Evolutionary conservation across 176 grass and related monocot species (phyloP), one percentile per base, ranked within the genome.

Genomic region (Eragrostis nindensis): DNA sequence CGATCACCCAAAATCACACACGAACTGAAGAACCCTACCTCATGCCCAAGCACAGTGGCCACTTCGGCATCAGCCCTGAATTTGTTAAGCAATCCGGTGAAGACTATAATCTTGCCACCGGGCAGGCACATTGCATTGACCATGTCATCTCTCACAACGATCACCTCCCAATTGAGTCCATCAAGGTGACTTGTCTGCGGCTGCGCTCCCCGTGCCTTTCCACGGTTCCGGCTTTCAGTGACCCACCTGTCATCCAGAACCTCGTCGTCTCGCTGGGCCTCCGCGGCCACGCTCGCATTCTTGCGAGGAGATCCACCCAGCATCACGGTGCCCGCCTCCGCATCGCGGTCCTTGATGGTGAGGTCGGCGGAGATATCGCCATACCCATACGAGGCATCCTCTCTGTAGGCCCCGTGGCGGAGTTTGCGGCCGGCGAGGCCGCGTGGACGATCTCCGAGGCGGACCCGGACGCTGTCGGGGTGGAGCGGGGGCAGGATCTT

Each of bases 121-220:
- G 96, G 92, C 71, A 98, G 82, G 83, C 96, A 98, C 64, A 93
- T 87, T 29, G 96, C 96, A 86, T 95, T 98, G 21, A 91, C 69
- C 1, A 71, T 45, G 27, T 91, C 60, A 55, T 98, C 92, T 38
- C 54, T 87, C 19, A 98, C 96, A 70, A 98, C 96, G 11, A 98
- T 81, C 19, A 98, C 86, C 86, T 98, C 92, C 96, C 96, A 98
- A 78, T 95, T 95, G 57, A 98, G 73, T 17, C 84, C 81, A 11
- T 98, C 89, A 32, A 98, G 82, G 76, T 95, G 92, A 70, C 55
- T 85, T 3, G 88, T 95, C 68, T 80, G 70, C 3, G 84, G 40
- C 29, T 90, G 73, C 21, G 74, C 59, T 16, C 85, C 80, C 11
- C 54, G 68, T 7, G 74, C 83, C 83, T 92, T 88, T 0, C 89